phyloP scores from a whole-genome alignment of 2,329 filamentous ascomycete species.

The Aurifilum marmelostoma region DNA sequence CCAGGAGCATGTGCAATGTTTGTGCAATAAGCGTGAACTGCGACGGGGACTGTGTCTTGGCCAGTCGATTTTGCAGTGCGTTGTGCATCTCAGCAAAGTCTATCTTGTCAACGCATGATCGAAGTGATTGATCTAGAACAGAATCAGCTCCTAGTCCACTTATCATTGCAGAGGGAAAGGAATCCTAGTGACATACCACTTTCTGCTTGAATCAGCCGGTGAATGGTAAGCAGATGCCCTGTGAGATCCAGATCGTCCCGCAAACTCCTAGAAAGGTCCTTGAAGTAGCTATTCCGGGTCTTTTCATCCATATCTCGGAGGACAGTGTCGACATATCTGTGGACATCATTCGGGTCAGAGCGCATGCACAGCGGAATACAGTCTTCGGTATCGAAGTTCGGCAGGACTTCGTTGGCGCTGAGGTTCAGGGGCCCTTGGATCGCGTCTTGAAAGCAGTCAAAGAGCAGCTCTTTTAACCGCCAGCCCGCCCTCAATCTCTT shows the following conservation, averaged over 20 bases:
- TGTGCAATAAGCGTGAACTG: constrained; percentile 46
- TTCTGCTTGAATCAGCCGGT: constrained; percentile 41
- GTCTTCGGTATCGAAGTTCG: background rate
- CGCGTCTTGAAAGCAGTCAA: constrained; percentile 40
- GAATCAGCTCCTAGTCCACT: background rate
- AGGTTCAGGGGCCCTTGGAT: constrained; percentile 40
- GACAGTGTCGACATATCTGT: constrained; percentile 36
- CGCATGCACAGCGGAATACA: constrained; percentile 36
- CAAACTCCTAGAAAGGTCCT: constrained; percentile 42
- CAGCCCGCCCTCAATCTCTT: constrained; percentile 42
- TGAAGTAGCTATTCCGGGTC: constrained; percentile 44
- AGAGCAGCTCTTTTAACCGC: constrained; percentile 50
- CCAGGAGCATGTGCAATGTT: constrained; percentile 50
- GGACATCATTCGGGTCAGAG: constrained; percentile 37
- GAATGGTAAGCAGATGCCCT: constrained; percentile 49
- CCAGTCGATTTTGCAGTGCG: constrained; percentile 42
- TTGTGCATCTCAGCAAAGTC: constrained; percentile 48
- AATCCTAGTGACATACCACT: constrained; percentile 16
- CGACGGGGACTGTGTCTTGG: constrained; percentile 35
- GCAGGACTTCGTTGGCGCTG: constrained; percentile 12
- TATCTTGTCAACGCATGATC: constrained; percentile 33
- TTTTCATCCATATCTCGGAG: constrained; percentile 32
- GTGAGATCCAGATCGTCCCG: constrained; percentile 38
- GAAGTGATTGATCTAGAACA: constrained; percentile 18
- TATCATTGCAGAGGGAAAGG: background rate